Evolutionary conservation across 164 flowering plant genomes (phyloP).

Genomic region (Kalanchoe fedtschenkoi): DNA sequence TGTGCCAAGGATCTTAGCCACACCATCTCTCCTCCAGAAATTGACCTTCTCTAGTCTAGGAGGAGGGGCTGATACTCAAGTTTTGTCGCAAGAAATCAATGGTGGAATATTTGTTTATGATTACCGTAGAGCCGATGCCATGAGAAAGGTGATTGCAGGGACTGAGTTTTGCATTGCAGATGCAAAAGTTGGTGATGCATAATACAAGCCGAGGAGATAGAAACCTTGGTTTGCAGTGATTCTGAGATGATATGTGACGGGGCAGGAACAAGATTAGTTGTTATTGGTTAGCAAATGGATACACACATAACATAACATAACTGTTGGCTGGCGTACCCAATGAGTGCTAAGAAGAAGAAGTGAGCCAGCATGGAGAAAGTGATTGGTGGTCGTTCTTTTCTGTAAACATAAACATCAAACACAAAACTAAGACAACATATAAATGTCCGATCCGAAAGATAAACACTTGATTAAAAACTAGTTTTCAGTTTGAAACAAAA

Average conservation of each 20-base stretch:
- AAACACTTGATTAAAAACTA: not conserved
- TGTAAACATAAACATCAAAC: slow-evolving; percentile 16
- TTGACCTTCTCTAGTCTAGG: slow-evolving; percentile 47
- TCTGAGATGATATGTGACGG: slow-evolving; percentile 19
- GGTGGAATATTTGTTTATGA: not conserved
- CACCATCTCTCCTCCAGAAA: slow-evolving; percentile 43
- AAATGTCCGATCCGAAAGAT: not conserved
- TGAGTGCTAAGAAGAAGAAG: slow-evolving; percentile 58
- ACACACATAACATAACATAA: not conserved
- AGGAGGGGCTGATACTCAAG: not conserved
- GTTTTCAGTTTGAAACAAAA: not conserved
- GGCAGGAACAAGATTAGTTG: not conserved
- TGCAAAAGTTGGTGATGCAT: slow-evolving; percentile 77
- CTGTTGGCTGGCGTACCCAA: slow-evolving; percentile 36
- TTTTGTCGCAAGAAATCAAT: not conserved
- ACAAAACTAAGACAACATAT: not conserved
- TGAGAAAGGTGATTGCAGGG: slow-evolving; percentile 66
- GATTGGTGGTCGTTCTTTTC: slow-evolving; percentile 69
- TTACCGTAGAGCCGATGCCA: slow-evolving; percentile 64
- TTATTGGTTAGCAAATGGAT: not conserved
- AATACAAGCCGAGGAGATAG: slow-evolving; percentile 59
- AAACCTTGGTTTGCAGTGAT: slow-evolving; percentile 81
- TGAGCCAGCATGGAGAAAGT: slow-evolving; percentile 53
- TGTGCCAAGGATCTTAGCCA: slow-evolving; percentile 63
- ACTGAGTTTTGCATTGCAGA: slow-evolving; percentile 81